Evolutionary conservation across 2,329 filamentous ascomycete genomes (phyloP).

Genomic region (Fusarium sp.): DNA sequence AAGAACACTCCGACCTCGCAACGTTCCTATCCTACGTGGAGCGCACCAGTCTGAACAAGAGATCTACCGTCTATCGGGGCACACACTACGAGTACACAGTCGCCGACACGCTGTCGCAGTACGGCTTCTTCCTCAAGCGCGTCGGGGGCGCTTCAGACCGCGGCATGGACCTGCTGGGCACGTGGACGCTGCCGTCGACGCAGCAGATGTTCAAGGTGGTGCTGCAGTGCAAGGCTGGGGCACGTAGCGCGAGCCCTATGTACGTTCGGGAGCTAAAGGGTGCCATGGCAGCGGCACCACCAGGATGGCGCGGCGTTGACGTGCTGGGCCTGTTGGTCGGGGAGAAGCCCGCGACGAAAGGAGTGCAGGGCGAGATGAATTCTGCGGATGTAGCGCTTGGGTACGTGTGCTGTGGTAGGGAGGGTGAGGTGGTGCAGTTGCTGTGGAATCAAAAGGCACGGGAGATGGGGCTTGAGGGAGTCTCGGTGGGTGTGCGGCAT

Average conservation of each 20-base stretch:
- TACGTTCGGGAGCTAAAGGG: slow-evolving; percentile 82
- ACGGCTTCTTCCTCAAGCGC: slow-evolving; percentile 73
- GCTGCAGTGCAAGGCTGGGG: slow-evolving; percentile 76
- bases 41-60: slow-evolving; percentile 63
- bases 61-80: slow-evolving; percentile 73
- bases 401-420: slow-evolving; percentile 70
- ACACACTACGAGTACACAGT: slow-evolving; percentile 82
- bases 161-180: slow-evolving; percentile 79
- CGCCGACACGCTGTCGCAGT: slow-evolving; percentile 62
- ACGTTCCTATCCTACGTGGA: slow-evolving; percentile 74
- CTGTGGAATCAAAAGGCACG: slow-evolving; percentile 77
- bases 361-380: slow-evolving; percentile 76
- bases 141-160: slow-evolving; percentile 74
- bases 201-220: slow-evolving; percentile 58
- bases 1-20: slow-evolving; percentile 70
- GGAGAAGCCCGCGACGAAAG: slow-evolving; percentile 77
- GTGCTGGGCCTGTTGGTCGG: slow-evolving; percentile 79
- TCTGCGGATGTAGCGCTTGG: slow-evolving; percentile 75
- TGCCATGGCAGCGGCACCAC: slow-evolving; percentile 77
- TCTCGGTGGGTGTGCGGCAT: slow-evolving; percentile 63
- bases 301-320: slow-evolving; percentile 73
- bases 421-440: slow-evolving; percentile 72
- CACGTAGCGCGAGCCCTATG: slow-evolving; percentile 64
- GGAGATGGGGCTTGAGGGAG: slow-evolving; percentile 69
- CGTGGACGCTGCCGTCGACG: slow-evolving; percentile 67